phyloP scores from a whole-genome alignment of 805 yeast species.

The Candida adriatica region DNA sequence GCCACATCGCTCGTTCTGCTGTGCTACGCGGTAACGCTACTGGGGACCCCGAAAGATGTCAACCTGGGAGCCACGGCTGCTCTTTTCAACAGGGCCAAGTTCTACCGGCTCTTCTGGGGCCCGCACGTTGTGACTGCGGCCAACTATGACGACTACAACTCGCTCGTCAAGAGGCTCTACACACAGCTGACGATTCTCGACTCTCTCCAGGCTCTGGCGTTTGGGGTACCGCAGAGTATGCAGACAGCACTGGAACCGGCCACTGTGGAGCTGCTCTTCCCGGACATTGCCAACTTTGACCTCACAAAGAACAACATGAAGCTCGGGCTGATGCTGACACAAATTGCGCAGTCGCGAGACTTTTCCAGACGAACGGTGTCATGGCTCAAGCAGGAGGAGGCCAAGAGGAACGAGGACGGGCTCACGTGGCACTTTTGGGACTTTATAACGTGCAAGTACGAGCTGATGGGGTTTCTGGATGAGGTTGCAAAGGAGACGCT shows the following conservation, averaged over 20 bases:
- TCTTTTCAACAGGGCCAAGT: slow-evolving; percentile 51
- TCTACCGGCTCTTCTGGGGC: slow-evolving; percentile 31
- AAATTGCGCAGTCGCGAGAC: slow-evolving; percentile 8
- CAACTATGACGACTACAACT: slow-evolving; percentile 20
- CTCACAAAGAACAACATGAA: slow-evolving; percentile 20
- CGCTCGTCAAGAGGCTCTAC: slow-evolving; percentile 36
- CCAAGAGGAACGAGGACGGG: slow-evolving; percentile 8
- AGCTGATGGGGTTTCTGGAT: slow-evolving; percentile 29
- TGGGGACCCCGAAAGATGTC: slow-evolving; percentile 54
- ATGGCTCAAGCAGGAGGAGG: too few relatives aligned
- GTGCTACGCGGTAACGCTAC: slow-evolving; percentile 50
- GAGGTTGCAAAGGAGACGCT: slow-evolving; percentile 24
- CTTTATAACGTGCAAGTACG: slow-evolving; percentile 30
- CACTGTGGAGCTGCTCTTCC: slow-evolving; percentile 19
- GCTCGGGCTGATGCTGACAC: slow-evolving; percentile 20
- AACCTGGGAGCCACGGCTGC: slow-evolving; percentile 42
- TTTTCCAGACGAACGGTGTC: slow-evolving; percentile 5
- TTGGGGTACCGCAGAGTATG: slow-evolving; percentile 38
- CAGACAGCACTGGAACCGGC: slow-evolving; percentile 13
- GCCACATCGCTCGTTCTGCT: slow-evolving; percentile 31
- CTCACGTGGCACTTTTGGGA: slow-evolving; percentile 21
- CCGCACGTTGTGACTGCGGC: slow-evolving; percentile 10
- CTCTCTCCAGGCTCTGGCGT: slow-evolving; percentile 43
- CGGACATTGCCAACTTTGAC: slow-evolving; percentile 14
- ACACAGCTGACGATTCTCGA: slow-evolving; percentile 43